These are phyloP conservation scores for Jimgerdemannia lactiflua DNA, from an alignment of 192 early-diverging fungal species.

Conservation along the genomic window DNA sequence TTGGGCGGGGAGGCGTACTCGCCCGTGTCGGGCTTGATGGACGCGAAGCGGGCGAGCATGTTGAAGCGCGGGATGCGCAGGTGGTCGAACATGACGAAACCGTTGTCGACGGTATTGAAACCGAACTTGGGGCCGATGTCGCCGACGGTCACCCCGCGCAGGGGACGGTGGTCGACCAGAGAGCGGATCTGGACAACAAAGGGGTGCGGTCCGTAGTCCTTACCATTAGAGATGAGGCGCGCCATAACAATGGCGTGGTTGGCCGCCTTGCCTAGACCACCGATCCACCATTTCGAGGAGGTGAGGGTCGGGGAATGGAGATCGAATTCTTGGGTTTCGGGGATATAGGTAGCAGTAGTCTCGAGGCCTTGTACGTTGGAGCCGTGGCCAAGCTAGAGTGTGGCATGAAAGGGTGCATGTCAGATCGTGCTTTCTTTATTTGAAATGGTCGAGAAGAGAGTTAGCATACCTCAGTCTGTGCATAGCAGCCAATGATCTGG, in stretches of 20 bases:
- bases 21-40: conserved; percentile 62
- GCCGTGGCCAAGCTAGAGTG: conserved; percentile 49
- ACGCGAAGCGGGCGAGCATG: conserved; percentile 74
- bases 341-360: conserved; percentile 81
- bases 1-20: conserved; percentile 71
- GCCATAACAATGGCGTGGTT: conserved; percentile 89
- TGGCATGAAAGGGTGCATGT: background rate
- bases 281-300: conserved; percentile 87
- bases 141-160: conserved; percentile 79
- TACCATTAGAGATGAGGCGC: conserved; percentile 68
- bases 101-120: conserved; percentile 83
- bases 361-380: conserved; percentile 90
- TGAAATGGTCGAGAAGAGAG: background rate
- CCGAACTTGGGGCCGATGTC: conserved; percentile 91
- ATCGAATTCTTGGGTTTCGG: conserved; percentile 85
- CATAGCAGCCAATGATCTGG: conserved; percentile 84
- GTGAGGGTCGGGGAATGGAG: conserved; percentile 77
- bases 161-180: conserved; percentile 64
- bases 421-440: conserved; percentile 15
- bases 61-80: conserved; percentile 76
- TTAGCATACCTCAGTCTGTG: conserved; percentile 75
- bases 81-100: conserved; percentile 80
- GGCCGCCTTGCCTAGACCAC: conserved; percentile 73
- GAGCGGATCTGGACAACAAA: conserved; percentile 82
- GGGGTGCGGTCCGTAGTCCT: conserved; percentile 74